Conservation (phyloP, 345 rosid species). For the Populus davidiana region DNA sequence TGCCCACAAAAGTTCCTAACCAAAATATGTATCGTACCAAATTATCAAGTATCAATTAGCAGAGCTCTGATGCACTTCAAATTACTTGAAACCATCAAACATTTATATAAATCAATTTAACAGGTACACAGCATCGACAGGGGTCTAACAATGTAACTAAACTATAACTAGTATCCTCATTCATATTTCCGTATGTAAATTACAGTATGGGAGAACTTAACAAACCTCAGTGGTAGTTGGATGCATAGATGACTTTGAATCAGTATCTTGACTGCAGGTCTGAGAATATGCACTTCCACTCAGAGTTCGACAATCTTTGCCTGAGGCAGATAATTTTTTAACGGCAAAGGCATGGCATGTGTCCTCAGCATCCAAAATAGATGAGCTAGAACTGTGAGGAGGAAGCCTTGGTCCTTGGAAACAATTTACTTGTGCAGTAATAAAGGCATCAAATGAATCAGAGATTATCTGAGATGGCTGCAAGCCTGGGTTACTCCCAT, state of each 20-base stretch:
- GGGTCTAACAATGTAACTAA: background rate
- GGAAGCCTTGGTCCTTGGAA: conserved; percentile 36
- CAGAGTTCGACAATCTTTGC: conserved; percentile 26
- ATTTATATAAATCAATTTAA: background rate
- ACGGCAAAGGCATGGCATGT: conserved; percentile 85
- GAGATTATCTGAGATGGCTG: conserved; percentile 54
- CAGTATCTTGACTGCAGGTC: conserved; percentile 25
- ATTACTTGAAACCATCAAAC: background rate
- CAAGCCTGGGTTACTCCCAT: conserved; percentile 27
- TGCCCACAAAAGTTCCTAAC: background rate
- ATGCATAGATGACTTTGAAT: conserved; percentile 28
- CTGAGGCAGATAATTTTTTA: conserved; percentile 40
- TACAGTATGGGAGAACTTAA: background rate
- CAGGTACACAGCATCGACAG: background rate
- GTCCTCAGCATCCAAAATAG: conserved; percentile 89
- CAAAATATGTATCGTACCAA: background rate
- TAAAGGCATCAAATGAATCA: conserved; percentile 76
- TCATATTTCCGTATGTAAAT: background rate
- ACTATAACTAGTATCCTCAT: background rate
- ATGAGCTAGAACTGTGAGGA: conserved; percentile 40
- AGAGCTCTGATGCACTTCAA: background rate
- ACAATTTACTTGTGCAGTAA: conserved; percentile 39
- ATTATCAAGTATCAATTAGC: background rate
- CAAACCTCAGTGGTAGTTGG: conserved; percentile 39
- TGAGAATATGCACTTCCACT: conserved; percentile 32